Base-by-base conservation (phyloP, 2,329 filamentous ascomycete species). In the Colletotrichum navitas region DNA sequence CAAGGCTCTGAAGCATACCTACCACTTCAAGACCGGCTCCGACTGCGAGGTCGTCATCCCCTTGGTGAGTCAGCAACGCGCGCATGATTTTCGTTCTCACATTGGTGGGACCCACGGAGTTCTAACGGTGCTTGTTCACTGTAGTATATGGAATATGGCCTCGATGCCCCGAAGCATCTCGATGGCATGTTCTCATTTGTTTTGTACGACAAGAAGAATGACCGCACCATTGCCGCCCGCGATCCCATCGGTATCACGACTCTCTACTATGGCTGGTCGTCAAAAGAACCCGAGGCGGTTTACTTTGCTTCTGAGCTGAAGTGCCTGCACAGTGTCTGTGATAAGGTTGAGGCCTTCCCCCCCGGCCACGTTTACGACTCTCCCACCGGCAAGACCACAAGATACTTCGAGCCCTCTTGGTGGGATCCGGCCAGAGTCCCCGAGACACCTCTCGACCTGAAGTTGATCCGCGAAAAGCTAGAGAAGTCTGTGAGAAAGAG, bases 121-220 rank as follows among this genome's bases (percentile, higher is more conserved):
- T 8, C 60, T 66, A 66, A 51, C 61, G 26, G 36, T 68, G 26
- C 14, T 56, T 41, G 7, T n/a, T n/a, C 43, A 24, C 32, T 52
- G 18, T 71, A 97, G 93, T 99, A 99, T 82, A 89, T 94, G 85
- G 91, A 98, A 84, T 90, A 97, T 88, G 96, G 91, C 79, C 88
- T 97, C 76, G 94, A 98, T 79, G 94, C 95, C 70, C 95, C 96
- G 74, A 96, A 95, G 84, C 88, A 94, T 83, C 91, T 99, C 76
- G 96, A 99, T 82, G 96, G 96, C 86, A 99, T 99, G 96, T 99
- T 99, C 89, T 98, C 95, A 21, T 99, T 97, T 85, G 95, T 99
- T 68, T 89, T 99, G 64, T 97, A 97, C 84, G 96, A 99, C 86
- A 97, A 97, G 89, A 92, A 90, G 76, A 91, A 94, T 82, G 93